Evolutionary conservation across 139 green algal species (phyloP).

Genomic region (Pedinophyceae sp.): DNA sequence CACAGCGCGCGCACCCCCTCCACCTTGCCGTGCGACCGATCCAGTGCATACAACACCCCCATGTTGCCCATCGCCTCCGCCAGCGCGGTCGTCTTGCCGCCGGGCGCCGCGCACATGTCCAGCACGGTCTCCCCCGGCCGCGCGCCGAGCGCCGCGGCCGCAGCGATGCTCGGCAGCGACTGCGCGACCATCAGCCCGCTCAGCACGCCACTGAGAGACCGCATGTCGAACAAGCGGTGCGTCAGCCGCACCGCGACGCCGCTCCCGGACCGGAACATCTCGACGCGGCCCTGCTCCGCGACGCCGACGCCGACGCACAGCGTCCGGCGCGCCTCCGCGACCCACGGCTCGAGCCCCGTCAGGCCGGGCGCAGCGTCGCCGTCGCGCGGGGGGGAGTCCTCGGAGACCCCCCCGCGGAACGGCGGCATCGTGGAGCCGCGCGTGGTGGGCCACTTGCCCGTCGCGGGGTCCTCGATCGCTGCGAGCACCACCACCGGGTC

Average conservation of each 20-base stretch:
- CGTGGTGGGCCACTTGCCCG: conserved; percentile 22
- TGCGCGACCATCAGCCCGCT: conserved; percentile 47
- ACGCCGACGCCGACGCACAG: conserved; percentile 49
- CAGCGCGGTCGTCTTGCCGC: conserved; percentile 79
- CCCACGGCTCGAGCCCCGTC: conserved; percentile 2
- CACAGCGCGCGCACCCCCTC: conserved; percentile 30
- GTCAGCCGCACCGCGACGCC: conserved; percentile 42
- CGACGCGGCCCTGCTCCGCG: conserved; percentile 26
- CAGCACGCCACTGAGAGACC: conserved; percentile 17
- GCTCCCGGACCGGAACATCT: conserved; percentile 41
- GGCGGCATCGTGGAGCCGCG: conserved; percentile 29
- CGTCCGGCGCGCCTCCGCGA: conserved; percentile 4
- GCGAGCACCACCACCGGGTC: conserved; percentile 57
- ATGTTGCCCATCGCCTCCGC: conserved; percentile 60
- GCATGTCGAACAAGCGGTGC: conserved; percentile 33
- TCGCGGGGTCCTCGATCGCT: conserved; percentile 34
- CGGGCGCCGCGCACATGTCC: conserved; percentile 88
- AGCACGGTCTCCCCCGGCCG: conserved; percentile 38
- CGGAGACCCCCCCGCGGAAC: conserved; percentile 4
- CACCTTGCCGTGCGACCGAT: conserved; percentile 69
- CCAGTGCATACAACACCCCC: conserved; percentile 57
- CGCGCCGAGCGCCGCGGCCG: conserved; percentile 39
- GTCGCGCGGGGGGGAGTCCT: background rate
- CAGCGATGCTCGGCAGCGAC: conserved; percentile 54
- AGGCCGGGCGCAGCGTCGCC: conserved; percentile 6